phyloP scores from a whole-genome alignment of 1,139 yeast species.

The Yamadazyma conglobata region DNA sequence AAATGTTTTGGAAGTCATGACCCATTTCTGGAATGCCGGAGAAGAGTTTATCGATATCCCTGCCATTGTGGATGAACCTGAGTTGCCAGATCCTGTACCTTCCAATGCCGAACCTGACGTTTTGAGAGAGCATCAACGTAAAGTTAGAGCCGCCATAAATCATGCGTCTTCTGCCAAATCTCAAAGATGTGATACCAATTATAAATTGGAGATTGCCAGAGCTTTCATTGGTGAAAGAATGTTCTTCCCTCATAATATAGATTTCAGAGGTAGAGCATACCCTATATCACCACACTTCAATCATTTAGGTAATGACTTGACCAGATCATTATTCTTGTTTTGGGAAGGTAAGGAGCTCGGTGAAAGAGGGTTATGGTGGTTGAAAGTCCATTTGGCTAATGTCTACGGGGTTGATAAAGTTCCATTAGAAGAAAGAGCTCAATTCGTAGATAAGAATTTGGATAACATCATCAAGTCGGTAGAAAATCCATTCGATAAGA shows the following conservation, averaged over 20 bases:
- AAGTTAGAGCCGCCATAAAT: slow-evolving; percentile 54
- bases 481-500: slow-evolving; percentile 57
- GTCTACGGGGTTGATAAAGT: slow-evolving; percentile 85
- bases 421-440: slow-evolving; percentile 69
- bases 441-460: slow-evolving; percentile 67
- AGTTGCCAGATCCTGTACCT: slow-evolving; percentile 64
- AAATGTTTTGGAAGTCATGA: slow-evolving; percentile 62
- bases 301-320: slow-evolving; percentile 89
- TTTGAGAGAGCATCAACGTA: slow-evolving; percentile 63
- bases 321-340: slow-evolving; percentile 78
- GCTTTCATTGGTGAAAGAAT: slow-evolving; percentile 87
- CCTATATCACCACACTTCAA: slow-evolving; percentile 79
- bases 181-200: slow-evolving; percentile 89
- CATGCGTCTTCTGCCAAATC: slow-evolving; percentile 71
- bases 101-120: slow-evolving; percentile 68
- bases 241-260: slow-evolving; percentile 90
- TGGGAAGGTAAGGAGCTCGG: slow-evolving; percentile 89
- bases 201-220: slow-evolving; percentile 91
- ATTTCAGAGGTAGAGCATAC: slow-evolving; percentile 94
- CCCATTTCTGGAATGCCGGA: slow-evolving; percentile 85
- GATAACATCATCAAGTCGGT: slow-evolving; percentile 67
- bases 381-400: slow-evolving; percentile 87
- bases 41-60: slow-evolving; percentile 81
- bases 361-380: slow-evolving; percentile 73
- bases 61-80: slow-evolving; percentile 49